These are phyloP conservation scores for Leccinum uliginosum DNA, from an alignment of 768 basidiomycete species.

Conservation along the genomic window DNA sequence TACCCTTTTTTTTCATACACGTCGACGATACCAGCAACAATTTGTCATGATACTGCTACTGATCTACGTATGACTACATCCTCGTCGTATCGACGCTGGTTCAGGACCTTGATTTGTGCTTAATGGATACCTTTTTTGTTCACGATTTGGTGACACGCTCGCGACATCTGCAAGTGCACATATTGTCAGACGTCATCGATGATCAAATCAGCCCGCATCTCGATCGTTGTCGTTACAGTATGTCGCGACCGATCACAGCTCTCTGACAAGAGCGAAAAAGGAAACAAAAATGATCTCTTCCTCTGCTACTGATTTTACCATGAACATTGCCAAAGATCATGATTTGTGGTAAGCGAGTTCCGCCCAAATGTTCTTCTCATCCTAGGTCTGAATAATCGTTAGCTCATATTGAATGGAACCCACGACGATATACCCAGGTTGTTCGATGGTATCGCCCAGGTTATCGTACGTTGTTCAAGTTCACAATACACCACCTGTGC, in stretches of 20 bases:
- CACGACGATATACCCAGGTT: slow-evolving; percentile 62
- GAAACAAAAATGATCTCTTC: too few species aligned
- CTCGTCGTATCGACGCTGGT: not conserved
- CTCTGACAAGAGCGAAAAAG: too few species aligned
- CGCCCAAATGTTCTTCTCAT: not conserved
- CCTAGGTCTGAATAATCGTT: not conserved
- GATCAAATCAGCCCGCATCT: too few species aligned
- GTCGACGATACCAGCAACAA: not conserved
- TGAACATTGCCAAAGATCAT: slow-evolving; percentile 22
- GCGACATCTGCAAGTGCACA: not conserved
- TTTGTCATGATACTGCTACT: slow-evolving; percentile 10
- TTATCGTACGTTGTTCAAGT: slow-evolving; percentile 53
- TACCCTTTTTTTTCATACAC: not conserved
- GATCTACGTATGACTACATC: not conserved
- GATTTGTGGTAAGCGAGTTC: slow-evolving; percentile 24
- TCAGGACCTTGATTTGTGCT: slow-evolving; percentile 1
- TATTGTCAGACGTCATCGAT: not conserved
- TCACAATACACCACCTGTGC: not conserved
- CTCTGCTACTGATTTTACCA: too few species aligned
- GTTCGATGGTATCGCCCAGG: slow-evolving; percentile 63
- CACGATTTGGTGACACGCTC: not conserved
- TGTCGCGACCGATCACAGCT: not conserved
- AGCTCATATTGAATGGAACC: slow-evolving; percentile 76
- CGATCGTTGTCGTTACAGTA: too few species aligned
- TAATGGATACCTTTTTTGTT: slow-evolving; percentile 9